Evolutionary conservation across 2,329 filamentous ascomycete species (phyloP), one percentile per base, ranked within the genome.

Genomic region (Lachnellula cervina): DNA sequence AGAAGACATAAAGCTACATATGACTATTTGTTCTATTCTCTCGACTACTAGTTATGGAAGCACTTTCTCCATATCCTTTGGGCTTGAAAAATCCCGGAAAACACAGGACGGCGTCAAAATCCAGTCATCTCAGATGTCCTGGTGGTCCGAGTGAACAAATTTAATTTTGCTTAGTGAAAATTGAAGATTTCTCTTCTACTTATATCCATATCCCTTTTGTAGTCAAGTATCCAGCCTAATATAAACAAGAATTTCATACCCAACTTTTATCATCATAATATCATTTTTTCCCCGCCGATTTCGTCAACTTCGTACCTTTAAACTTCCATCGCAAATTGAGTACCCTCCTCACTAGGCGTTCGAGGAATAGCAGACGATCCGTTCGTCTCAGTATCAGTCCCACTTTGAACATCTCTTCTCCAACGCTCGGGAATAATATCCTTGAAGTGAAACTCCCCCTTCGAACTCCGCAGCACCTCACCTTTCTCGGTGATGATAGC

Each of bases 401-500:
- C 52, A 49, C 40, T 62, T 62, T 44, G 42, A 14, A 66, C 62
- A 38, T 62, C 57, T 48, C 45, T 53, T 32, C 49, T 59, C 81
- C 80, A 84, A 42, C 79, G 70, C 69, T 83, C 79, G 0, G 80
- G 79, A 74, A 84, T 74, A 50, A 84, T 73, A 54, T 72, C 68
- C 63, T 75, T 74, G 62, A 86, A 84, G 66, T 84, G 77, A 66
- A 96, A 97, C 21, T 72, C 75, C 1, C 90, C 91, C 56, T 86
- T 78, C 3, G 74, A 70, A 46, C 82, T 83, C 77, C 93, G 96
- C 66, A 90, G 86, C 3, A 95, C 84, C 7, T 91, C 89, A 0
- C 93, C 93, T 65, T 88, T 84, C 74, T 99, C 94, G 0, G 94
- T 99, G 61, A 97, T 89, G 56, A 99, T 88, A 2, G 89, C 91